These are phyloP conservation scores for Suhomyces terraborum DNA, from an alignment of 1,139 yeast species.

Conservation along the genomic window DNA sequence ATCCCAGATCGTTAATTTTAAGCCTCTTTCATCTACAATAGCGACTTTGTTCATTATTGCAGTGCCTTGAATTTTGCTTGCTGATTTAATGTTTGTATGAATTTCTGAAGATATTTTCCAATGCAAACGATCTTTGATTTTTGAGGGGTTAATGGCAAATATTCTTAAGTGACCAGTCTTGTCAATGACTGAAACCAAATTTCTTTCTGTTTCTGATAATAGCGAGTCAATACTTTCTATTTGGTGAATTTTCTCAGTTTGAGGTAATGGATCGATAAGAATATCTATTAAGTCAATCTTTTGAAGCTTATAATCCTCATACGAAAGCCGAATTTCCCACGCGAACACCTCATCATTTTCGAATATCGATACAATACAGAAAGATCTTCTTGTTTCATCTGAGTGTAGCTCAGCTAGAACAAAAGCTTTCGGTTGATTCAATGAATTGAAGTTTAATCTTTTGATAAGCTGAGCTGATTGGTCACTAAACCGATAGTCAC, in stretches of 20 bases:
- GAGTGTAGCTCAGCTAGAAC: slow-evolving; percentile 23
- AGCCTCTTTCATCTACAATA: slow-evolving; percentile 56
- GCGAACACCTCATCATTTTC: slow-evolving; percentile 28
- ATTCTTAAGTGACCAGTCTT: slow-evolving; percentile 55
- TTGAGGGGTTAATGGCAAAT: slow-evolving; percentile 22
- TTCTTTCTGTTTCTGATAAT: slow-evolving; percentile 43
- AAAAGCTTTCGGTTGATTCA: slow-evolving; percentile 31
- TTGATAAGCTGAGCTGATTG: slow-evolving; percentile 29
- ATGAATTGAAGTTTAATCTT: slow-evolving; percentile 18
- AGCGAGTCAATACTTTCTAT: slow-evolving; percentile 65
- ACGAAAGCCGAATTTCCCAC: slow-evolving; percentile 29
- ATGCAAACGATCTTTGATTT: not conserved
- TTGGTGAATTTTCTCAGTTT: slow-evolving; percentile 37
- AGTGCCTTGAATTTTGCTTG: slow-evolving; percentile 67
- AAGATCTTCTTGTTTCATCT: slow-evolving; percentile 15
- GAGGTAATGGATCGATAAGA: slow-evolving; percentile 16
- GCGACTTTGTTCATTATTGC: slow-evolving; percentile 69
- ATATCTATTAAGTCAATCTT: not conserved
- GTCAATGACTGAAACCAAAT: slow-evolving; percentile 61
- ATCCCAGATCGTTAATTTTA: slow-evolving; percentile 74
- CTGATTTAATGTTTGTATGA: slow-evolving; percentile 56
- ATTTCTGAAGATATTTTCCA: slow-evolving; percentile 58
- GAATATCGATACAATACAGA: slow-evolving; percentile 32
- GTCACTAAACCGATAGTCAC: slow-evolving; percentile 41
- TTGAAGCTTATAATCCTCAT: slow-evolving; percentile 19